These are phyloP conservation scores for Colletotrichum truncatum DNA, from an alignment of 2,329 filamentous ascomycete species.

Conservation along the genomic window DNA sequence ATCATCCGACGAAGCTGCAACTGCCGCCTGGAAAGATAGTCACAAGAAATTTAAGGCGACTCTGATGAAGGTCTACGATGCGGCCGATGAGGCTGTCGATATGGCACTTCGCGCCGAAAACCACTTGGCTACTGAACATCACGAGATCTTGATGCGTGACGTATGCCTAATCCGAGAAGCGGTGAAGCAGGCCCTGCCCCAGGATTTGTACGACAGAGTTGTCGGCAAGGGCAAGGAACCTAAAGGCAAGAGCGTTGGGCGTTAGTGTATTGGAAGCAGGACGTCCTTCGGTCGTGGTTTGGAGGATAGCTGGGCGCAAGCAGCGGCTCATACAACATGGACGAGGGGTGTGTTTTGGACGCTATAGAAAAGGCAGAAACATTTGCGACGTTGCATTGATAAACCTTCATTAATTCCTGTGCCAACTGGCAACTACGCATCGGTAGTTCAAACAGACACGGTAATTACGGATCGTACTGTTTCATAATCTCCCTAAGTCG, in stretches of 20 bases:
- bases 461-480: slow-evolving; percentile 36
- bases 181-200: neutral
- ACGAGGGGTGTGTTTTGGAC: no score
- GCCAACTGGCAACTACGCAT: no score
- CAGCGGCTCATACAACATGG: no score
- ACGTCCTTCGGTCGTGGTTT: no score
- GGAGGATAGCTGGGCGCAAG: no score
- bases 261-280: no score
- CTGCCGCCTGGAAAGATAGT: neutral
- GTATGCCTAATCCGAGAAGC: neutral
- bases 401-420: no score
- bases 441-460: no score
- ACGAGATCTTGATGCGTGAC: neutral
- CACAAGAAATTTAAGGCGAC: neutral
- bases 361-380: no score
- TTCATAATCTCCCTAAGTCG: slow-evolving; percentile 56
- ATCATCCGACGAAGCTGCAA: neutral
- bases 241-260: neutral
- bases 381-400: no score
- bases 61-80: neutral
- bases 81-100: neutral
- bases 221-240: neutral
- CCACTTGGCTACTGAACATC: neutral
- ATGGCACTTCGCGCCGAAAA: neutral
- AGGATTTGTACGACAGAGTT: neutral